Conservation (phyloP, 2,329 filamentous ascomycete species). For the Diaporthe batatas region DNA sequence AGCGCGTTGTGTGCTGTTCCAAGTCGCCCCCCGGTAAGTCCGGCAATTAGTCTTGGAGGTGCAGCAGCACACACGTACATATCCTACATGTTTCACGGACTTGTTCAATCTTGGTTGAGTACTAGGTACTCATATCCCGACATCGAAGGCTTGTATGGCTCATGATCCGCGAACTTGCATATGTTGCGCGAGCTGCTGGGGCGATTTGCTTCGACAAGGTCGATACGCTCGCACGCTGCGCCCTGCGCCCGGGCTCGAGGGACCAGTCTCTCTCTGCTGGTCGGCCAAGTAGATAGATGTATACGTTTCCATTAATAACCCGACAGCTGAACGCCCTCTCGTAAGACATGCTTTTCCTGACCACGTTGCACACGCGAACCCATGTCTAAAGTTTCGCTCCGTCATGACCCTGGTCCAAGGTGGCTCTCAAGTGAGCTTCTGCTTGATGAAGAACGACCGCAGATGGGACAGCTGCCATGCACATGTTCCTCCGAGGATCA, state of each 20-base stretch:
- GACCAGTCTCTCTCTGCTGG: background rate
- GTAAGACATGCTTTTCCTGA: constrained; percentile 36
- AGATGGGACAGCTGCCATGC: constrained; percentile 98
- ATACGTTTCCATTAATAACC: constrained; percentile 33
- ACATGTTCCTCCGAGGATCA: constrained; percentile 87
- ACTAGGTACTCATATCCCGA: background rate
- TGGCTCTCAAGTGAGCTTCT: constrained; percentile 86
- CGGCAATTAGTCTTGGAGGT: background rate
- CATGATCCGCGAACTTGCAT: background rate
- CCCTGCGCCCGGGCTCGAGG: background rate
- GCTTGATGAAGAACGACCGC: constrained; percentile 99
- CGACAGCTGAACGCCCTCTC: constrained; percentile 33
- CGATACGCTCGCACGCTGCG: background rate
- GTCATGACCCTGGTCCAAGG: constrained; percentile 16
- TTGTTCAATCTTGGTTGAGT: background rate
- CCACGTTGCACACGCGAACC: constrained; percentile 16
- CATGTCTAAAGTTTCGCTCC: constrained; percentile 35
- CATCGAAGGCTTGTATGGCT: background rate
- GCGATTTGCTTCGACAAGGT: background rate
- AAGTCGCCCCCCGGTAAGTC: background rate
- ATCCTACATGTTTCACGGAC: background rate
- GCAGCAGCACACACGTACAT: background rate
- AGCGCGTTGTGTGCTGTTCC: background rate
- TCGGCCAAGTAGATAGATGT: background rate
- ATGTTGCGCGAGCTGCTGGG: background rate